Conservation (phyloP, 2,329 filamentous ascomycete genomes). For the Aspergillus nomiae region DNA sequence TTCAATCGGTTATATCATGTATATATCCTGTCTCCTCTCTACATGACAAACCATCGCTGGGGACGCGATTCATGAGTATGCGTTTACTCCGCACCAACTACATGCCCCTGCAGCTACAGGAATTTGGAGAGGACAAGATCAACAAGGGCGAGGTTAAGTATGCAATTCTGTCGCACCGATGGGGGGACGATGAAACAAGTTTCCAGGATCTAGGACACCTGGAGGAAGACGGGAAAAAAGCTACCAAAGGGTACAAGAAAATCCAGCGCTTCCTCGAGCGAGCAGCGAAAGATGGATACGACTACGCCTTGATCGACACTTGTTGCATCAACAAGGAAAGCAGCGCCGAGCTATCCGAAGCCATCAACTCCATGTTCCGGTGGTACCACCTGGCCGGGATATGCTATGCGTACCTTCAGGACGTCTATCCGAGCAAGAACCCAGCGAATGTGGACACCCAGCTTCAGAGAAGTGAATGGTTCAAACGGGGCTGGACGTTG, state of each 20-base stretch:
- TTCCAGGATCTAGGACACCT: not conserved
- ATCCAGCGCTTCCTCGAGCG: not conserved
- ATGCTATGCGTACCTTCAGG: slow-evolving; percentile 24
- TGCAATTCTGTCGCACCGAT: not conserved
- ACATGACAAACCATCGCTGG: not conserved
- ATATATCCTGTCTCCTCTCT: not conserved
- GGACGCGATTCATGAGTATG: not conserved
- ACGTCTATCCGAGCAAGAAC: not conserved
- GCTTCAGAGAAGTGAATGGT: slow-evolving; percentile 19
- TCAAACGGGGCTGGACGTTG: slow-evolving; percentile 31
- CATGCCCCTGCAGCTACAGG: not conserved
- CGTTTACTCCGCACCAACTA: not conserved
- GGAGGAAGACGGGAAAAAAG: not conserved
- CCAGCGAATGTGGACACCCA: not conserved
- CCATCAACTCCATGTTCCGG: slow-evolving; percentile 18
- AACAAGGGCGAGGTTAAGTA: not conserved
- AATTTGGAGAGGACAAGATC: not conserved
- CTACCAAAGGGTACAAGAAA: not conserved
- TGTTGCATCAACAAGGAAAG: slow-evolving; percentile 2
- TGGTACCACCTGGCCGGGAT: slow-evolving; percentile 22
- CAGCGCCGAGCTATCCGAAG: slow-evolving; percentile 20
- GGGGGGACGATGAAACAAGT: not conserved
- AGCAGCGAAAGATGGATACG: not conserved
- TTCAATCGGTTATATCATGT: not conserved
- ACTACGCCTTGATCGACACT: not conserved